These are phyloP conservation scores for Ophiocordyceps robertsii DNA, from an alignment of 2,329 filamentous ascomycete species.

Conservation along the genomic window DNA sequence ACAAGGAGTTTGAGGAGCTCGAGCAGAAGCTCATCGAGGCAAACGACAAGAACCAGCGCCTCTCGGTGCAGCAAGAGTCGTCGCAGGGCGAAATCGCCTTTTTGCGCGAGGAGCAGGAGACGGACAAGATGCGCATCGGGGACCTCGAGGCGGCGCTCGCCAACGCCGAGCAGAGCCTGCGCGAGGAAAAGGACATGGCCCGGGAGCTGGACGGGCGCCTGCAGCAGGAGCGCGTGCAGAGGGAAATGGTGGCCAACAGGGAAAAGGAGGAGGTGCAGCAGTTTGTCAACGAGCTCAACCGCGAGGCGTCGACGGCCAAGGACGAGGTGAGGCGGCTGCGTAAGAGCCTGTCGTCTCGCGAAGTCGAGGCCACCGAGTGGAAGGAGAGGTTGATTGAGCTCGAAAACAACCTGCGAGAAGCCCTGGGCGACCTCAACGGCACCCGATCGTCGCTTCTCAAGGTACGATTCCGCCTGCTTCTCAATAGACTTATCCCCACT, in stretches of 20 bases:
- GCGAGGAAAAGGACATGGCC: conserved; percentile 69
- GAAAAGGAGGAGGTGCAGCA: conserved; percentile 95
- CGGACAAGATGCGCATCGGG: conserved; percentile 94
- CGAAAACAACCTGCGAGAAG: conserved; percentile 76
- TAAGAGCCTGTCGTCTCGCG: conserved; percentile 69
- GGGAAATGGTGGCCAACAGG: conserved; percentile 71
- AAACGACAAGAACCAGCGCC: conserved; percentile 74
- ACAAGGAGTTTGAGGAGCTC: conserved; percentile 73
- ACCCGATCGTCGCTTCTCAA: conserved; percentile 76
- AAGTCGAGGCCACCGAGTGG: conserved; percentile 83
- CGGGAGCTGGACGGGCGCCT: conserved; percentile 64
- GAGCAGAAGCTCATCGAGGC: conserved; percentile 75
- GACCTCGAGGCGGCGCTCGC: conserved; percentile 78
- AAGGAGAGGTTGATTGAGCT: conserved; percentile 83
- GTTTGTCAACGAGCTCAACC: conserved; percentile 83
- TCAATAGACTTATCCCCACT: background rate
- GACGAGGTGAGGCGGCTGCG: conserved; percentile 74
- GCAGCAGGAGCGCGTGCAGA: conserved; percentile 67
- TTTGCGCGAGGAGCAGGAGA: conserved; percentile 89
- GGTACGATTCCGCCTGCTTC: conserved; percentile 27
- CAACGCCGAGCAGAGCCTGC: conserved; percentile 63
- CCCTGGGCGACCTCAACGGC: conserved; percentile 76
- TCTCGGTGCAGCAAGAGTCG: conserved; percentile 85
- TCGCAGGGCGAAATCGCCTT: conserved; percentile 89
- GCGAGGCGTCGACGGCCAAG: conserved; percentile 66